A percentile compares a stretch with the other conserved stretches of the same genome.
Evolutionary conservation across 192 early-diverging fungal genomes (phyloP).

Genomic region (Coemansia aciculifera): DNA sequence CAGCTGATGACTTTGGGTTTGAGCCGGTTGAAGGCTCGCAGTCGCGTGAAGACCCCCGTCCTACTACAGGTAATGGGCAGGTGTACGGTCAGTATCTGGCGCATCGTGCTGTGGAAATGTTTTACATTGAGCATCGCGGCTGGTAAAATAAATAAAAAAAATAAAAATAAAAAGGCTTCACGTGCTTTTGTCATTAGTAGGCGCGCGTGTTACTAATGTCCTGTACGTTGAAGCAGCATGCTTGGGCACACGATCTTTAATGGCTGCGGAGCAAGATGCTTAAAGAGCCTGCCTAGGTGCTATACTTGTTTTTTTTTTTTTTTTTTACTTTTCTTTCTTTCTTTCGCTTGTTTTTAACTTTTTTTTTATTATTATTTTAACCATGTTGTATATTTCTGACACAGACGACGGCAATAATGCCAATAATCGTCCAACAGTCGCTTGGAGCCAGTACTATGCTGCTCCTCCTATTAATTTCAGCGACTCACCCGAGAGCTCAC

Average conservation of each 20-base stretch:
- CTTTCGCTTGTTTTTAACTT: neutral
- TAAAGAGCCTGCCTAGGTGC: neutral
- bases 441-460: neutral
- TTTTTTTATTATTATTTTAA: neutral
- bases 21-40: neutral
- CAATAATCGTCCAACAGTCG: neutral
- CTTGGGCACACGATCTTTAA: neutral
- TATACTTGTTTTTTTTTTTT: neutral
- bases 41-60: neutral
- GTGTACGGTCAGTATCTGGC: constrained; percentile 49
- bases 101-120: constrained; percentile 53
- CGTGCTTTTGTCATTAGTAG: neutral
- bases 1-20: neutral
- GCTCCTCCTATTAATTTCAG: neutral
- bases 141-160: constrained; percentile 23
- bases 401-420: neutral
- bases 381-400: constrained; percentile 25
- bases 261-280: neutral
- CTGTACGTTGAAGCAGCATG: neutral
- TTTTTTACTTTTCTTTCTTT: neutral
- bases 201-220: neutral
- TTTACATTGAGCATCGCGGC: constrained; percentile 55
- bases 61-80: neutral
- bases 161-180: neutral
- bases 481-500: constrained; percentile 16